Conservation (phyloP, 2,329 filamentous ascomycete genomes). For the Parastagonospora nodorum region DNA sequence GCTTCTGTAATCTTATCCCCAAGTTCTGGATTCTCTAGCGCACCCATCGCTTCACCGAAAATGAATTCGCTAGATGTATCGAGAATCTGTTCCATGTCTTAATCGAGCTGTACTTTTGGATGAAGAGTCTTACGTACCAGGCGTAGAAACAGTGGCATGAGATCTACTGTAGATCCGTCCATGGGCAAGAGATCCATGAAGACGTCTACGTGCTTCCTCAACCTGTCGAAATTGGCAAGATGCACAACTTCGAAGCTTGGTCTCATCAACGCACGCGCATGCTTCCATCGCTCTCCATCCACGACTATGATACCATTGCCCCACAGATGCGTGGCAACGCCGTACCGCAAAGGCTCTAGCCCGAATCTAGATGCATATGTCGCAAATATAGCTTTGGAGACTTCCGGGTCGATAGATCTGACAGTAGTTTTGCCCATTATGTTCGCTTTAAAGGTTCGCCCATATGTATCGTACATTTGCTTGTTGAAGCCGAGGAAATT, state of each 20-base stretch:
- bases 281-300: conserved; percentile 11
- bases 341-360: conserved; percentile 7
- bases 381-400: conserved; percentile 11
- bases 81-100: conserved; percentile 7
- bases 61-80: conserved; percentile 23
- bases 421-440: conserved; percentile 7
- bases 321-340: conserved; percentile 3
- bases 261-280: conserved; percentile 7
- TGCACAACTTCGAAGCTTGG: conserved; percentile 10
- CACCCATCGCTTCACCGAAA: conserved; percentile 15
- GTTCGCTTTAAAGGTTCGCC: conserved; percentile 11
- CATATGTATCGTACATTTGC: conserved; percentile 5
- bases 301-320: conserved; percentile 14
- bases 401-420: conserved; percentile 11
- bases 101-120: neutral
- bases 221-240: conserved; percentile 9
- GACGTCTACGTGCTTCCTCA: conserved; percentile 3
- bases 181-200: conserved; percentile 12
- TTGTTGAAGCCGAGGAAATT: conserved; percentile 6
- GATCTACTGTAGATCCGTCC: conserved; percentile 11
- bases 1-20: conserved; percentile 16
- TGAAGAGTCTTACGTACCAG: conserved; percentile 4
- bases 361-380: conserved; percentile 15
- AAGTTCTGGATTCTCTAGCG: conserved; percentile 2
- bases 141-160: conserved; percentile 13